These are phyloP conservation scores for Saturnispora saitoi DNA, from an alignment of 805 yeast species.

Conservation along the genomic window DNA sequence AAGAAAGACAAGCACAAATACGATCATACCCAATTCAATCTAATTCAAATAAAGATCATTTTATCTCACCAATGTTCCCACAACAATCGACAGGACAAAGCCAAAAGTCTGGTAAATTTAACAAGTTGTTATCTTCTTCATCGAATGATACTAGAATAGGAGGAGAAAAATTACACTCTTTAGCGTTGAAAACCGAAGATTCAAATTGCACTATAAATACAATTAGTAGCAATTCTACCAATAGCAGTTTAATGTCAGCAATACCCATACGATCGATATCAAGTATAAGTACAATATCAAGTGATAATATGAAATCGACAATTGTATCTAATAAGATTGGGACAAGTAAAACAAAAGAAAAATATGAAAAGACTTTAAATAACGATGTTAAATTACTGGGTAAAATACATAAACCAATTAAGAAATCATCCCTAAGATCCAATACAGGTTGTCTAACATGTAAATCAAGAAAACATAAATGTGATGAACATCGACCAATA, in stretches of 20 bases:
- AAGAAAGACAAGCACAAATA: not conserved
- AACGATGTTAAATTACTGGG: constrained; percentile 4
- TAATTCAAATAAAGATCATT: not conserved
- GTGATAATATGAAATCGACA: not conserved
- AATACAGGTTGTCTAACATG: constrained; percentile 44
- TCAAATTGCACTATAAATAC: no score
- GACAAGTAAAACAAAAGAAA: not conserved
- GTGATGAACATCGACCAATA: constrained; percentile 47
- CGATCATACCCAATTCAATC: not conserved
- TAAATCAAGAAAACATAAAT: constrained; percentile 44
- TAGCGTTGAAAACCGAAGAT: no score
- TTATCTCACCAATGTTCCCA: not conserved
- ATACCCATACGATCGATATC: no score
- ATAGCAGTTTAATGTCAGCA: no score
- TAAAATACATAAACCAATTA: constrained; percentile 14
- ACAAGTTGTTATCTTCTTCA: not conserved
- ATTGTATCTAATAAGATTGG: not conserved
- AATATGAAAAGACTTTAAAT: constrained; percentile 1
- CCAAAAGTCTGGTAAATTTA: not conserved
- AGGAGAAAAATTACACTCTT: no score
- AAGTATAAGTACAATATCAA: not conserved
- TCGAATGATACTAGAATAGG: not conserved
- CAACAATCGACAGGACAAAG: not conserved
- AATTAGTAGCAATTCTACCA: no score
- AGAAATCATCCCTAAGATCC: constrained; percentile 30